phyloP scores from a whole-genome alignment of 2,329 filamentous ascomycete genomes.

The Sclerotinia minor region DNA sequence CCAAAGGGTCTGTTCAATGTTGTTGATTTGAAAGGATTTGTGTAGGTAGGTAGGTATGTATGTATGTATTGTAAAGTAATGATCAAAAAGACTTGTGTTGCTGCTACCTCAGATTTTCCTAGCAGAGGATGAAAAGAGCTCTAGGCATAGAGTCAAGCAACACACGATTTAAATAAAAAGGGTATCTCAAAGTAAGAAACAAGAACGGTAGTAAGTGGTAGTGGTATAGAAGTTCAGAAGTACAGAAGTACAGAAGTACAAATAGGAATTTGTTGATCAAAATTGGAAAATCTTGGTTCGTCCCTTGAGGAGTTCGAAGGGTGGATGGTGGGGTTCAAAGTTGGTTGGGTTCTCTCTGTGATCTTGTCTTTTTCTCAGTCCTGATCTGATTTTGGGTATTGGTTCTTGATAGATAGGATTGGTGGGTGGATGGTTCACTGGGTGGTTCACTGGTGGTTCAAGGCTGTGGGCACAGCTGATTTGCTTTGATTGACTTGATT shows the following conservation, averaged over 20 bases:
- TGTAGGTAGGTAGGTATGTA: not conserved
- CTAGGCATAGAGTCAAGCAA: not conserved
- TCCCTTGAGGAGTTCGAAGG: not conserved
- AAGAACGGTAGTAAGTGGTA: not conserved
- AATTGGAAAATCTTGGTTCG: not conserved
- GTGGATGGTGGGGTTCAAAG: conserved; percentile 15
- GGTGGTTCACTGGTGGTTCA: not conserved
- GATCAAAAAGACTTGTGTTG: not conserved
- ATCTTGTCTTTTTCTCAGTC: not conserved
- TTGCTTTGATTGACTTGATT: not conserved
- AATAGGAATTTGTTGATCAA: not conserved
- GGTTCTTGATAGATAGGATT: not conserved
- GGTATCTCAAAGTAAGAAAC: conserved; percentile 12
- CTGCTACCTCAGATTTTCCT: not conserved
- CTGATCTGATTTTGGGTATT: too few relatives aligned
- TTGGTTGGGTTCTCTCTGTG: conserved; percentile 9
- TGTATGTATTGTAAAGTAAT: not conserved
- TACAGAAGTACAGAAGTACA: not conserved
- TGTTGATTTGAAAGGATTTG: conserved; percentile 1
- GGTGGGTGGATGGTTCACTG: too few relatives aligned
- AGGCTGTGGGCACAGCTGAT: not conserved
- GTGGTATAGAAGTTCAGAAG: too few relatives aligned
- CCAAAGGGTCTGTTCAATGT: not conserved
- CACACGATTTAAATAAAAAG: conserved; percentile 4
- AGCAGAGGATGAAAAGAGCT: not conserved